Base-by-base conservation (phyloP, 495 filamentous ascomycete species). In the Penicillium nucicola region DNA sequence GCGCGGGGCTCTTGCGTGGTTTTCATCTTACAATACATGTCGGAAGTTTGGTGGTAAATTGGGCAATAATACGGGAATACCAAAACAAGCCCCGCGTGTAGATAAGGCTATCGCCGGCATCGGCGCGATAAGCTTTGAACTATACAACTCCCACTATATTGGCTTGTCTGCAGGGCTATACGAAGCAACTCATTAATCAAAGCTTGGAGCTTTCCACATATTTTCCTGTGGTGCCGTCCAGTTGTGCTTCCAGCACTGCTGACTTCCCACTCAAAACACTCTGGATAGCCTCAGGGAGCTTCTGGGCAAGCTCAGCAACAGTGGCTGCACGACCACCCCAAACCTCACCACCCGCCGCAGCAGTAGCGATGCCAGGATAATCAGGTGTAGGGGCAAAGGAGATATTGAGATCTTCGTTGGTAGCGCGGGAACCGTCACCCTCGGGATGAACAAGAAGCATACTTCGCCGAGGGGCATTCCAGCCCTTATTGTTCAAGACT, bases 401-500 rank as follows among this genome's bases (percentile, higher is more conserved):
- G 65, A 97, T 95, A 57, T 96, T 95, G 51, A 97, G 77, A 50
- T 95, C 92, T 52, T 88, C 84, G 58, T 93, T 92, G 9, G 80
- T 87, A 15, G 84, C 89, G 50, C 81, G 85, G 7, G 86, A 84
- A 1, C 87, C 87, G 35, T 87, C 75, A 1, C 90, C 90, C n/a
- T 88, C 73, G 0, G 90, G 89, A 52, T 95, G 90, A 8, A 95
- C 90, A 3, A 95, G 80, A 9, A 89, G 74, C 58, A 92, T 77
- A 17, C 86, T 90, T 49, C 77, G 79, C 9, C 83, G 77, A 2
- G 90, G 90, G 0, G 90, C 90, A 60, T 96, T 90, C 90, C 90
- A 96, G 49, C 92, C 91, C 68, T 93, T 88, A 66, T 97, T 97
- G 65, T 96, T 97, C 46, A 97, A 67, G 3, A 97, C 87, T 50